Evolutionary conservation across 345 rosid genomes (phyloP), one percentile per base, ranked within the genome.

Genomic region (Eucalyptus pauciflora): DNA sequence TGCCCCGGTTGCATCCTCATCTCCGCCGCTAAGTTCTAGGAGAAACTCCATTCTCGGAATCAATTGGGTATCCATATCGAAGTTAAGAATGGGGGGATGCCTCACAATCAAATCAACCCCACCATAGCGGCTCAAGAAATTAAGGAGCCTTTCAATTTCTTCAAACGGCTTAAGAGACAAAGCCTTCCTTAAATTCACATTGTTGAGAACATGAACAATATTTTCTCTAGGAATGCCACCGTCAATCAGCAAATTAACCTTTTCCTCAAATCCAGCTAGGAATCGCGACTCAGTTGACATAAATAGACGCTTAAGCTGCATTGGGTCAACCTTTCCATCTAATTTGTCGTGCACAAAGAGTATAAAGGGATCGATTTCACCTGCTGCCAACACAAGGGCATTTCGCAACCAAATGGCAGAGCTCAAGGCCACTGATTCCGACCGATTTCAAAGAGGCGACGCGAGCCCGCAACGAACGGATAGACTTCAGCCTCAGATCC

Each of bases 81-180:
- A 92, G 60, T 97, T 95, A 89, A 97, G 95, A 88, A 95, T 88
- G 20, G 83, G 58, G 98, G 98, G n/a, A 24, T 96, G 92, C 89
- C 92, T 93, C 48, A 94, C 93, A 48, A 96, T 93, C n/a, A 58
- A 22, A 5, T 50, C 52, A 50, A 50, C 52, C 52, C 52, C 52
- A 5, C 52, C 52, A 50, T 50, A 50, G 18, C 52, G 3, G 18
- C 52, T 50, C 52, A 50, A 50, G 52, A 50, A 50, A 50, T 50
- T 50, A 50, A 50, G 18, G 27, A 56, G 27, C 62, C 62, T 56
- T 56, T 56, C 62, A 56, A 56, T 56, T 5, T 50, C 52, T 50
- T 50, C 52, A 50, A 50, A 50, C 52, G 18, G 52, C 52, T 14
- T 50, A 50, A 50, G 52, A 50, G 52, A 50, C 52, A 50, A 50